Conservation (phyloP, 1,284 basidiomycete species). For the Moesziomyces parantarcticus region DNA sequence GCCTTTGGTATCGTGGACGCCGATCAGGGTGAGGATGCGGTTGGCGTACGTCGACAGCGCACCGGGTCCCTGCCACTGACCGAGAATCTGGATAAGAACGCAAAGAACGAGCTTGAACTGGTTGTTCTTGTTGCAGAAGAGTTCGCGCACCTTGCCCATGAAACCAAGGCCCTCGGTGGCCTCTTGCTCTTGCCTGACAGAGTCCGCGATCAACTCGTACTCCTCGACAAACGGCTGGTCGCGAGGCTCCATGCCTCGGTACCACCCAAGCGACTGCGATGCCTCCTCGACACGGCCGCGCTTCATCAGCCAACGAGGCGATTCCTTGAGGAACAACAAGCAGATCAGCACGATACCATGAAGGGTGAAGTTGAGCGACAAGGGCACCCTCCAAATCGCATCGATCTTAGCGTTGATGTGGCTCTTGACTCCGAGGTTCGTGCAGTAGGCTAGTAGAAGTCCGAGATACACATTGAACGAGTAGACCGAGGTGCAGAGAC, state of each 20-base stretch:
- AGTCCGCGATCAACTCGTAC: conserved; percentile 42
- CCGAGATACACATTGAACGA: conserved; percentile 41
- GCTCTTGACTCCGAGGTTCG: conserved; percentile 25
- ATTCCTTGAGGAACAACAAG: conserved; percentile 74
- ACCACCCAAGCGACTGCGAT: conserved; percentile 73
- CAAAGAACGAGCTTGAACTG: conserved; percentile 46
- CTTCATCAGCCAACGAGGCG: conserved; percentile 85
- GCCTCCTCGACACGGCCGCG: conserved; percentile 73
- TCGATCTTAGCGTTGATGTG: conserved; percentile 29
- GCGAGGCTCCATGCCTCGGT: conserved; percentile 39
- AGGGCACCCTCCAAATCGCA: conserved; percentile 34
- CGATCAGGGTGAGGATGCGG: conserved; percentile 41
- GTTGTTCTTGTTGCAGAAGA: conserved; percentile 43
- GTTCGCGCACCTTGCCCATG: conserved; percentile 31
- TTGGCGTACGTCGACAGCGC: conserved; percentile 50
- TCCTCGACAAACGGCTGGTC: conserved; percentile 37
- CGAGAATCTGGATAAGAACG: conserved; percentile 41
- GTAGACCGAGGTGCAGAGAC: conserved; percentile 51
- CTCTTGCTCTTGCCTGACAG: conserved; percentile 34
- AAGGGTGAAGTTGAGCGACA: conserved; percentile 38
- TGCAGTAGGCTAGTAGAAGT: conserved; percentile 28
- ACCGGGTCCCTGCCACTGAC: conserved; percentile 46
- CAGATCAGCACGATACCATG: conserved; percentile 69
- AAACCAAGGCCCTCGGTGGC: conserved; percentile 34
- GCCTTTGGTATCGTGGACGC: conserved; percentile 34